A percentile compares a stretch with the other conserved stretches of the same genome.
These are phyloP conservation scores for Clohesyomyces aquaticus DNA, from an alignment of 495 filamentous ascomycete genomes.

Conservation along the genomic window DNA sequence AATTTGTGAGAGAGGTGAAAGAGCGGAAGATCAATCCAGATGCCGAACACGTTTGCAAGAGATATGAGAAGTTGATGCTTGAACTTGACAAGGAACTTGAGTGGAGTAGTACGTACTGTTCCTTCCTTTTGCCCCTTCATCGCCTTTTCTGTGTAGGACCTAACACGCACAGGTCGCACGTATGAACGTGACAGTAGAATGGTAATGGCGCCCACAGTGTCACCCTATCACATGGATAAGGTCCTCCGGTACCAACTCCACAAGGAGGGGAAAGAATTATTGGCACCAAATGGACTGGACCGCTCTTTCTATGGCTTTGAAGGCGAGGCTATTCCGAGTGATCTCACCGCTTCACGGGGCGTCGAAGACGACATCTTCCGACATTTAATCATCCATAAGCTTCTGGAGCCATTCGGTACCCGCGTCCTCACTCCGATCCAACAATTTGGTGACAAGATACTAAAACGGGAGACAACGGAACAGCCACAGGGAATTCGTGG, in stretches of 20 bases:
- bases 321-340: not conserved
- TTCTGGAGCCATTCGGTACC: conserved; percentile 1
- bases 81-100: not conserved
- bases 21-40: not conserved
- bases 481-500: not conserved
- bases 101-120: conserved; percentile 7
- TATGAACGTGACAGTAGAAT: conserved; percentile 7
- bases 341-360: not conserved
- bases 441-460: not conserved
- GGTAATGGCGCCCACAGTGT: not conserved
- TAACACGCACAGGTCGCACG: conserved; percentile 8
- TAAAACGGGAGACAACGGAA: not conserved
- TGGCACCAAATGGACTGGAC: conserved; percentile 6
- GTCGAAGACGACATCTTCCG: conserved; percentile 9
- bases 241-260: not conserved
- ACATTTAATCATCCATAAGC: not conserved
- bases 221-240: conserved; percentile 13
- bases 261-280: not conserved
- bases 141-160: not conserved
- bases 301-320: conserved; percentile 1
- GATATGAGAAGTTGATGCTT: conserved; percentile 5
- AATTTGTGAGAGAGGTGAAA: not conserved
- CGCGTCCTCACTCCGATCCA: not conserved
- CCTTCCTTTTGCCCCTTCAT: not conserved
- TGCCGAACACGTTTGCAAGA: not conserved